A percentile compares a stretch with the other conserved stretches of the same genome.
These are phyloP conservation scores for Drosera capensis DNA, from an alignment of 148 eudicot genomes.

Conservation along the genomic window DNA sequence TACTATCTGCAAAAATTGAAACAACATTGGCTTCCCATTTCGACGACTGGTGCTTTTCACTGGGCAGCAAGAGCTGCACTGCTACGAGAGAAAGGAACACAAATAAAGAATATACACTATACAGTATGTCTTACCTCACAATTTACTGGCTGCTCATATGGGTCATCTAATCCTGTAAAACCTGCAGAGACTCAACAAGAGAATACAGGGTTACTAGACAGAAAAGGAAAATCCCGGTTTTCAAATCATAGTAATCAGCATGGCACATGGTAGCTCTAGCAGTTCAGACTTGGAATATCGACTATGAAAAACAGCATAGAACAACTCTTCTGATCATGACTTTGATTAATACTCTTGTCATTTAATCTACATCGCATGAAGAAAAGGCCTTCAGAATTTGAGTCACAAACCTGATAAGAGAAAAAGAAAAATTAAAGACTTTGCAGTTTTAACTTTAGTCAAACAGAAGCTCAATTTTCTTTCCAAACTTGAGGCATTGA, in stretches of 20 bases:
- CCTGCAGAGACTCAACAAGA: constrained; percentile 26
- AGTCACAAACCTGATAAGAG: no score
- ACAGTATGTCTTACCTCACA: constrained; percentile 41
- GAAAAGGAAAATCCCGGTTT: not conserved
- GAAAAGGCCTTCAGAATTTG: not conserved
- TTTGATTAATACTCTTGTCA: no score
- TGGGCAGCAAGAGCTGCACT: not conserved
- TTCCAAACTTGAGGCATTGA: no score
- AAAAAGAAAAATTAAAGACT: no score
- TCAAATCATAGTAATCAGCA: not conserved
- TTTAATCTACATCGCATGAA: not conserved
- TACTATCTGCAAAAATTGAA: constrained; percentile 39
- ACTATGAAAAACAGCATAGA: not conserved
- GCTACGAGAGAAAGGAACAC: not conserved
- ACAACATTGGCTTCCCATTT: no score
- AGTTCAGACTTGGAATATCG: not conserved
- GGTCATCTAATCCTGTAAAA: constrained; percentile 94
- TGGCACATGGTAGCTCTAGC: not conserved
- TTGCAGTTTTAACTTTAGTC: no score
- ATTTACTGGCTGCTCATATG: constrained; percentile 65
- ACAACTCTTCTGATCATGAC: not conserved
- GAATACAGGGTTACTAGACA: not conserved
- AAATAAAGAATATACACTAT: not conserved
- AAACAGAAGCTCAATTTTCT: no score
- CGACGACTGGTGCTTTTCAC: not conserved